A percentile compares a stretch with the other conserved stretches of the same genome.
These are phyloP conservation scores for Theileria luwenshuni DNA, from an alignment of 169 alveolate species.

Conservation along the genomic window DNA sequence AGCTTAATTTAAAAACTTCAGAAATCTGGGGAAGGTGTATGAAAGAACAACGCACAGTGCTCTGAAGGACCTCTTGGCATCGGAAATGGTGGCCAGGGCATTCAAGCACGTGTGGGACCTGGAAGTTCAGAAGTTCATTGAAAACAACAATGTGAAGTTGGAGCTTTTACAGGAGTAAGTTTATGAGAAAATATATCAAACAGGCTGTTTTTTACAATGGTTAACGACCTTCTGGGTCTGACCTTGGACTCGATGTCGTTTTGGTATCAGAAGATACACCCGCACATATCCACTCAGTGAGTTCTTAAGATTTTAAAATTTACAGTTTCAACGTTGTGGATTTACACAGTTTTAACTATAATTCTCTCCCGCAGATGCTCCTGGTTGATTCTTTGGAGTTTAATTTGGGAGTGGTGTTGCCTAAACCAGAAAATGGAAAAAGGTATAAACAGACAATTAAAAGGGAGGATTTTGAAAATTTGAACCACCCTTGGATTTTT, in stretches of 20 bases:
- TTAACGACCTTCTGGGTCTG: conserved; percentile 57
- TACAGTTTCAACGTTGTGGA: conserved; percentile 47
- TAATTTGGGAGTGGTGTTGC: conserved; percentile 50
- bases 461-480: conserved; percentile 15
- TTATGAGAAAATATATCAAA: background rate
- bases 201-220: conserved; percentile 35
- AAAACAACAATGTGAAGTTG: background rate
- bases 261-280: conserved; percentile 52
- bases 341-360: conserved; percentile 38
- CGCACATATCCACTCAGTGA: conserved; percentile 50
- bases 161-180: conserved; percentile 50
- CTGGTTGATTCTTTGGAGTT: conserved; percentile 47
- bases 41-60: conserved; percentile 55
- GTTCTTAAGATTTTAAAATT: background rate
- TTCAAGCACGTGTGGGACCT: conserved; percentile 56
- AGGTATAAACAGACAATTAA: conserved; percentile 23
- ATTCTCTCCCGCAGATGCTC: conserved; percentile 50
- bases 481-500: background rate
- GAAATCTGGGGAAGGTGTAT: conserved; percentile 65
- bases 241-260: conserved; percentile 29
- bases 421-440: conserved; percentile 31
- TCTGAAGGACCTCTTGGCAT: conserved; percentile 41
- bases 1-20: conserved; percentile 25
- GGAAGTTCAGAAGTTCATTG: conserved; percentile 23
- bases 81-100: conserved; percentile 55